Evolutionary conservation across 768 basidiomycete genomes (phyloP).

Genomic region (Solioccasus polychromus): DNA sequence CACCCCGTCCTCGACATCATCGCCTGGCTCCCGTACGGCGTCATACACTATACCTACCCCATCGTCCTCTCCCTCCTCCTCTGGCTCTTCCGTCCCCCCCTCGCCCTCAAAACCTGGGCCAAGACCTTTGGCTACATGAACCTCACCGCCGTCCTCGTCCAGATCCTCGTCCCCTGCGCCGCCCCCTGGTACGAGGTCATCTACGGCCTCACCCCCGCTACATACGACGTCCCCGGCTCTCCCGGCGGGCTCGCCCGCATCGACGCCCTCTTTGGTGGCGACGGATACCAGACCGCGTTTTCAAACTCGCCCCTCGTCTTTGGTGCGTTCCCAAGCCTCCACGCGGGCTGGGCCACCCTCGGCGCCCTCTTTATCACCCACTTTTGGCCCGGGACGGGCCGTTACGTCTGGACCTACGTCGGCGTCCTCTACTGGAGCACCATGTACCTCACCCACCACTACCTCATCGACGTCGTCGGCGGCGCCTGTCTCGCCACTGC

Average conservation of each 20-base stretch:
- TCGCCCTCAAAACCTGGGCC: slow-evolving; percentile 80
- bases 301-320: slow-evolving; percentile 90
- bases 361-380: slow-evolving; percentile 92
- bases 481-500: slow-evolving; percentile 88
- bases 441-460: slow-evolving; percentile 98
- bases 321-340: slow-evolving; percentile 94
- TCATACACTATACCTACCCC: slow-evolving; percentile 84
- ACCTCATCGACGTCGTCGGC: slow-evolving; percentile 95
- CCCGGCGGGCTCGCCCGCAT: slow-evolving; percentile 92
- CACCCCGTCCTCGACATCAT: slow-evolving; percentile 89
- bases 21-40: slow-evolving; percentile 97
- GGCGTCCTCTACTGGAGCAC: slow-evolving; percentile 94
- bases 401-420: slow-evolving; percentile 79
- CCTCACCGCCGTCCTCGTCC: slow-evolving; percentile 80
- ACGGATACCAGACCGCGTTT: slow-evolving; percentile 77
- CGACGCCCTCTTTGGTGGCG: slow-evolving; percentile 76
- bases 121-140: slow-evolving; percentile 93
- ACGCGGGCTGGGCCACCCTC: slow-evolving; percentile 87
- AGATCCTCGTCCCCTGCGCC: slow-evolving; percentile 88
- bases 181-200: slow-evolving; percentile 98
- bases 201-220: slow-evolving; percentile 92
- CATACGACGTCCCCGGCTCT: slow-evolving; percentile 89
- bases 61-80: slow-evolving; percentile 82
- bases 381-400: slow-evolving; percentile 79
- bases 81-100: slow-evolving; percentile 86